Evolutionary conservation across 306 rosid genomes (phyloP).

Genomic region (Ziziphus jujuba): DNA sequence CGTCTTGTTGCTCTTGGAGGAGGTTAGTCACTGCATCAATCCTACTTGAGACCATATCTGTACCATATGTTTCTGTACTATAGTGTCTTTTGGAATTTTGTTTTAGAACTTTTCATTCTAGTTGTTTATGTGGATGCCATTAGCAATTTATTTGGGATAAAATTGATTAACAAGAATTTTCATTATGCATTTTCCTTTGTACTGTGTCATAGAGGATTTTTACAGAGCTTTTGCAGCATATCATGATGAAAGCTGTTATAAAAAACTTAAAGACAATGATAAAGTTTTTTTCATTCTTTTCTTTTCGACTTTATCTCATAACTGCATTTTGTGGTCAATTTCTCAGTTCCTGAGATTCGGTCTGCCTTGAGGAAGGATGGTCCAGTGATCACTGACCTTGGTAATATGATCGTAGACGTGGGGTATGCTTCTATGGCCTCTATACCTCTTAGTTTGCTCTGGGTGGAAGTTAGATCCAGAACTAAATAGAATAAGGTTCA

Average conservation of each 20-base stretch:
- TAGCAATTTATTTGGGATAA: no score
- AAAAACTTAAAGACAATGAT: no score
- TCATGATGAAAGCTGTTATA: no score
- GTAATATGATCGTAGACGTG: slow-evolving; percentile 22
- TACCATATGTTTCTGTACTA: not conserved
- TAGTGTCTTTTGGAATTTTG: not conserved
- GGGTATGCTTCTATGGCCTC: slow-evolving; percentile 2
- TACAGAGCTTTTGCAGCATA: no score
- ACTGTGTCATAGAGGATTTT: no score
- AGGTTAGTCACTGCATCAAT: slow-evolving; percentile 10
- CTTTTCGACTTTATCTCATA: not conserved
- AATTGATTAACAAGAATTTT: no score
- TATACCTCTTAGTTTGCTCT: no score
- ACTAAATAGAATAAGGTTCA: no score
- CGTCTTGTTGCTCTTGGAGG: slow-evolving; percentile 27
- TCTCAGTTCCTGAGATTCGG: slow-evolving; percentile 21
- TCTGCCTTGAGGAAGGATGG: slow-evolving; percentile 25
- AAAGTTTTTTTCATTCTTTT: no score
- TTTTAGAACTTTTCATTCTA: not conserved
- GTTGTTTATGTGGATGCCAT: no score
- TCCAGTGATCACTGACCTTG: slow-evolving; percentile 28
- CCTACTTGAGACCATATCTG: not conserved
- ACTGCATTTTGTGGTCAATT: slow-evolving; percentile 1
- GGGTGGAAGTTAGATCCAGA: no score
- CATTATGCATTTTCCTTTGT: no score